Conservation (phyloP, 768 basidiomycete genomes). For the Leccinum truebloodii region DNA sequence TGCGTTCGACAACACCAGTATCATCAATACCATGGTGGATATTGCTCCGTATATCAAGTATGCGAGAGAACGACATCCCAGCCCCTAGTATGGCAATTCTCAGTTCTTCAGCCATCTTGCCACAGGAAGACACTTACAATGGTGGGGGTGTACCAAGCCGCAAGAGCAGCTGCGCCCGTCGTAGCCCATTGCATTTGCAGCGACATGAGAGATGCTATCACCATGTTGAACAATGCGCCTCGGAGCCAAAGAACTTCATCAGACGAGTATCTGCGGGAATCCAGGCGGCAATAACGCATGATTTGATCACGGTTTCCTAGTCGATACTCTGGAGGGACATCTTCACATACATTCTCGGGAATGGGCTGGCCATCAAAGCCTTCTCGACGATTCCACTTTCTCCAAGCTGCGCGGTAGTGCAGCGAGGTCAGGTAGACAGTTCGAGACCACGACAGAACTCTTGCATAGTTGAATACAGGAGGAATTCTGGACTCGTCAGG, state of each 20-base stretch:
- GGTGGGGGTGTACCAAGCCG: conserved; percentile 30
- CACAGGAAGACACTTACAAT: conserved; percentile 8
- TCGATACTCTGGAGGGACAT: conserved; percentile 16
- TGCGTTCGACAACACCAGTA: conserved; percentile 32
- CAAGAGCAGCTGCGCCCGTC: conserved; percentile 4
- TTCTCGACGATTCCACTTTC: not conserved
- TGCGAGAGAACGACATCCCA: conserved; percentile 37
- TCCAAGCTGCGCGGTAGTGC: conserved; percentile 20
- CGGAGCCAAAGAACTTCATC: conserved; percentile 20
- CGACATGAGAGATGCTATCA: conserved; percentile 30
- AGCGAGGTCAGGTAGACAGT: conserved; percentile 17
- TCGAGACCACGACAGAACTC: conserved; percentile 22
- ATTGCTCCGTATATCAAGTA: conserved; percentile 33
- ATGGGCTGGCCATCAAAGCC: conserved; percentile 2
- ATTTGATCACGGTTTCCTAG: conserved; percentile 22
- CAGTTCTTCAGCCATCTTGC: not conserved
- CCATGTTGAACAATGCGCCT: conserved; percentile 26
- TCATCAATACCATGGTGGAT: conserved; percentile 32
- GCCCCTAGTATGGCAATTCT: conserved; percentile 11
- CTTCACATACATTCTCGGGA: not conserved
- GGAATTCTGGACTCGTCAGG: conserved; percentile 19
- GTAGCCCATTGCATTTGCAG: conserved; percentile 37
- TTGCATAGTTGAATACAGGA: conserved; percentile 27
- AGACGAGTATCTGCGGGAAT: not conserved
- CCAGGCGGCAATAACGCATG: conserved; percentile 15